Evolutionary conservation across 495 filamentous ascomycete species (phyloP), one percentile per base, ranked within the genome.

Genomic region (Hypoxylon fragiforme): DNA sequence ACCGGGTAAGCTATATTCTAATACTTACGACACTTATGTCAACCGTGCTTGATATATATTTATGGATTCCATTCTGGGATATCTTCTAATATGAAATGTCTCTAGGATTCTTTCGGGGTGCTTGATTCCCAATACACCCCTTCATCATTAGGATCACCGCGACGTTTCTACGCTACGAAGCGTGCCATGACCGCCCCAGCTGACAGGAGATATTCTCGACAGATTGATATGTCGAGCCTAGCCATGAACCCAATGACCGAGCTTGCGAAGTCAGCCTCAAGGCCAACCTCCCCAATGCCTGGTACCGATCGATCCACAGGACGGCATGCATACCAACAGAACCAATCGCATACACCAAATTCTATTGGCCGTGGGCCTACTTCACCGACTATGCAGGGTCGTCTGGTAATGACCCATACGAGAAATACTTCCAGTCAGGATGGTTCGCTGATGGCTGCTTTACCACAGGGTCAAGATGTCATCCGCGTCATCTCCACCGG

Each of bases 401-500:
- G 79, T 46, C 60, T 78, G 55, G 67, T 76, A 63, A 62, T 61
- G 56, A 60, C 66, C 54, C 83, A 86, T 63, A 73, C 77, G 21
- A 73, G 82, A 47, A 84, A 84, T 44, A 85, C 85, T 60, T 83
- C 84, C 24, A 92, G 87, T 65, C 77, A 90, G 50, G 90, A 96
- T 63, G 86, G 84, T 43, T 81, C 90, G 34, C 83, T 89, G 24
- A 91, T 95, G 77, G 86, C 88, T 24, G 81, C 85, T 45, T 76
- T 96, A 44, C 91, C 90, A 18, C 76, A 79, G 31, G 86, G 89
- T 63, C 85, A 90, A 63, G 85, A 89, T 32, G 82, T 95, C 41
- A 94, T 97, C 52, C 82, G 90, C 32, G 88, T 97, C 30, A 96
- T 97, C 62, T 95, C 92, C 53, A 89, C 85, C 20, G 90, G 87